Base-by-base conservation (phyloP, 805 yeast genomes). In the Kregervanrija pseudodelftensis region DNA sequence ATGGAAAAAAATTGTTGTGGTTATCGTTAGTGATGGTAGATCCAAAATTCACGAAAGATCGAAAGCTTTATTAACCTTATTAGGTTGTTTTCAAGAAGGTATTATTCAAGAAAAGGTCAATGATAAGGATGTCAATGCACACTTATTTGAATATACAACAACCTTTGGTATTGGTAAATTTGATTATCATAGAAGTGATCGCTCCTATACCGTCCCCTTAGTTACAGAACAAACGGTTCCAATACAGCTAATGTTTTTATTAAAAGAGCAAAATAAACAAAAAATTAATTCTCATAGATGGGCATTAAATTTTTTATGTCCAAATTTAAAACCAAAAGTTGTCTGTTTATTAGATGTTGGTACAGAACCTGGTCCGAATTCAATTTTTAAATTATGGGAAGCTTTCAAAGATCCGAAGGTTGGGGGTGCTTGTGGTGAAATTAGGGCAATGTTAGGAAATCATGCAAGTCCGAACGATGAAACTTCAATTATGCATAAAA, bases 391-490 rank as follows among this genome's bases (percentile, higher is more conserved):
- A 56, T 68, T 91, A 45, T 91, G 97, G 97, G 79, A 82, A 60
- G 77, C 90, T 32, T 91, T 91, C 60, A 72, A 79, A 51, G 77
- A 76, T 56, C 83, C 88, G 2, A 77, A 78, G 47, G 95, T 91
- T 30, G 98, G 95, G 11, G 98, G 98, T 41, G 95, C 97, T 0
- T 91, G 98, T 76, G 98, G 98, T 50, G 98, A 91, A 63, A 90
- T 91, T 65, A 79, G 82, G 51, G 91, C 95, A 1, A 81, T 84
- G 67, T 53, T 63, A 11, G 66, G 66, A 9, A 52, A 49, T 33
- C 58, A 55, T 37, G 50, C 60, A 40, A 53, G 57, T 42, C 57
- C 60, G 10, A 60, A 62, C 40, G 65, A 60, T 50, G 65, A 62
- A 22, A 48, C 49, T n/a, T 48, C 59, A 14, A n/a, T 54, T 13